Evolutionary conservation across 768 basidiomycete genomes (phyloP).

Genomic region (Xerocomellus amylosporus): DNA sequence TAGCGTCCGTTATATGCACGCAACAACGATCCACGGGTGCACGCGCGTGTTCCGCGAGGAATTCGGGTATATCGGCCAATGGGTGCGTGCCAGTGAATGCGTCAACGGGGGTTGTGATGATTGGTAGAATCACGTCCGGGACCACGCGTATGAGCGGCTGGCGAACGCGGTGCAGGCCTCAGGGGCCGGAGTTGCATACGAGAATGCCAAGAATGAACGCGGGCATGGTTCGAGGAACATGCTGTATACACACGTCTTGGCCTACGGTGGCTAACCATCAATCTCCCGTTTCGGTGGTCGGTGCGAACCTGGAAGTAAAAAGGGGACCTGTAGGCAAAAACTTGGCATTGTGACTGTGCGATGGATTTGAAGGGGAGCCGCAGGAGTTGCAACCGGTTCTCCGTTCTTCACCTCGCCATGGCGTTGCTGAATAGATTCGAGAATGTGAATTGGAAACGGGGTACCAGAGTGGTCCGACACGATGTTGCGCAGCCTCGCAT

Average conservation of each 20-base stretch:
- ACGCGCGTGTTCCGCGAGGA: constrained; percentile 17
- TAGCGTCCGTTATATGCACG: constrained; percentile 23
- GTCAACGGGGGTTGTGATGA: constrained; percentile 6
- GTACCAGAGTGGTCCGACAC: constrained; percentile 2
- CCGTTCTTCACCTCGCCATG: background rate
- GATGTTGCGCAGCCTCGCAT: constrained; percentile 14
- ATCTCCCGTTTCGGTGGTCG: background rate
- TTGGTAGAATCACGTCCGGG: background rate
- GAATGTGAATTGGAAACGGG: constrained; percentile 12
- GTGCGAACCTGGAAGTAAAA: background rate
- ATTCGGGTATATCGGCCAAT: constrained; percentile 7
- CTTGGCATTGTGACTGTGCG: background rate
- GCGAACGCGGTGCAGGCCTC: constrained; percentile 10
- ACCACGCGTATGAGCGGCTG: constrained; percentile 12
- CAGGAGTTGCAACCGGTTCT: background rate
- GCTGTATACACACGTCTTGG: constrained; percentile 10
- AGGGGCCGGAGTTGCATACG: constrained; percentile 14
- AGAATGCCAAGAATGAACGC: constrained; percentile 13
- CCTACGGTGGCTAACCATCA: background rate
- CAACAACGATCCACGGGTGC: constrained; percentile 6
- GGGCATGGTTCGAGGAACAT: constrained; percentile 8
- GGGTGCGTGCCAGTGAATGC: constrained; percentile 9
- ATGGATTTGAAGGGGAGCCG: background rate
- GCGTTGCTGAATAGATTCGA: background rate
- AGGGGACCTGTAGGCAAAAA: background rate